Conservation (phyloP, 1,284 basidiomycete species). For the Apiotrichum domesticum region DNA sequence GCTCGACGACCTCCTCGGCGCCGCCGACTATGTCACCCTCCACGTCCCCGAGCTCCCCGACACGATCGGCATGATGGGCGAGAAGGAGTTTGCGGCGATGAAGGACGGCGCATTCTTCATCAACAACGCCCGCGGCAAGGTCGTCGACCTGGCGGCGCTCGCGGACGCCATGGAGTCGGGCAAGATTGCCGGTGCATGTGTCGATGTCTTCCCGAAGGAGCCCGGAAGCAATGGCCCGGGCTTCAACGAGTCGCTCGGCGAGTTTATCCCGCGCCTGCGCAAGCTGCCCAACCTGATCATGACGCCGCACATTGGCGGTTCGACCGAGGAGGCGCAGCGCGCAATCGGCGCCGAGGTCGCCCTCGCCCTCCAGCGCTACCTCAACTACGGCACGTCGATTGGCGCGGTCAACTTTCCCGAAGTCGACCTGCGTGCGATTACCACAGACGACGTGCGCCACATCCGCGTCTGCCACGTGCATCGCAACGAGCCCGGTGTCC, state of each 20-base stretch:
- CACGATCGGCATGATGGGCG: constrained; percentile 89
- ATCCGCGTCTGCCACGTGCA: constrained; percentile 95
- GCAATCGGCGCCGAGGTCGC: constrained; percentile 97
- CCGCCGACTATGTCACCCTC: constrained; percentile 89
- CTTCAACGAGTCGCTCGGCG: constrained; percentile 78
- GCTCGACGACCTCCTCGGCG: constrained; percentile 67
- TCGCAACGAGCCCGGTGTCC: constrained; percentile 94
- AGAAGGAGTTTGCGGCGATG: constrained; percentile 75
- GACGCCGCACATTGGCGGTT: constrained; percentile 97
- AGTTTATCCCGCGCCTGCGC: constrained; percentile 70
- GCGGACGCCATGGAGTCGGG: constrained; percentile 72
- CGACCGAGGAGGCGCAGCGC: constrained; percentile 95
- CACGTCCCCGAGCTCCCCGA: constrained; percentile 96
- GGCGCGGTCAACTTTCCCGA: constrained; percentile 99
- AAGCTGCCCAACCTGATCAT: constrained; percentile 81
- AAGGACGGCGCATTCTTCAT: constrained; percentile 93
- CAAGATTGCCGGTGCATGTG: constrained; percentile 85
- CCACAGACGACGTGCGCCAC: constrained; percentile 67
- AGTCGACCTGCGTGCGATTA: constrained; percentile 89
- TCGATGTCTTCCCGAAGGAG: constrained; percentile 93
- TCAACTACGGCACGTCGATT: constrained; percentile 83
- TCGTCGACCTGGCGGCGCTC: constrained; percentile 91
- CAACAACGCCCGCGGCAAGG: constrained; percentile 94
- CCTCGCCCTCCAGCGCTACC: constrained; percentile 75
- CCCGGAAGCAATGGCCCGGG: constrained; percentile 79